Evolutionary conservation across 257 asterid species (phyloP).

Genomic region (Nicotiana sylvestris): DNA sequence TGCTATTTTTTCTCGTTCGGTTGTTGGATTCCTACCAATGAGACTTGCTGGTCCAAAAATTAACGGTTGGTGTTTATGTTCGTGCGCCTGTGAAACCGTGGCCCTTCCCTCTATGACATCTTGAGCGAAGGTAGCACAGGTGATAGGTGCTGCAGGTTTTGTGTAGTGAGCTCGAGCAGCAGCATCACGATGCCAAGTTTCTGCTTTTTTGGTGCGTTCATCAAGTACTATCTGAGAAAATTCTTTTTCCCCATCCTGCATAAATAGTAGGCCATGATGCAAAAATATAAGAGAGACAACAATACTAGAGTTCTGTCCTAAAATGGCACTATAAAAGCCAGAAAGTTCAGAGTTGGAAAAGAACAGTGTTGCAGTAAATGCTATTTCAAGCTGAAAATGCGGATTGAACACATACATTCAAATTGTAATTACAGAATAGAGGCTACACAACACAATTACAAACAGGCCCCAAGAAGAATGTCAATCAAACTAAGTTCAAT

Average conservation of each 20-base stretch:
- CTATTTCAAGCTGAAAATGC: background rate
- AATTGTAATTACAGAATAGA: background rate
- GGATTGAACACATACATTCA: background rate
- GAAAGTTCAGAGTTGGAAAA: background rate
- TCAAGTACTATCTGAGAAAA: conserved; percentile 56
- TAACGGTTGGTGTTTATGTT: conserved; percentile 90
- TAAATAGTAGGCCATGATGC: background rate
- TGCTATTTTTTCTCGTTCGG: conserved; percentile 80
- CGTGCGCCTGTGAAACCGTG: conserved; percentile 57
- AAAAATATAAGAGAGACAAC: background rate
- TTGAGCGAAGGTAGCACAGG: conserved; percentile 96
- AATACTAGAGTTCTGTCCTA: background rate
- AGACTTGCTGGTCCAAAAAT: conserved; percentile 94
- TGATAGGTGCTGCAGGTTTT: conserved; percentile 76
- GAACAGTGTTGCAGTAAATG: background rate
- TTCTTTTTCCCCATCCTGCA: conserved; percentile 66
- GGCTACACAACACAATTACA: background rate
- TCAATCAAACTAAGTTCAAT: background rate
- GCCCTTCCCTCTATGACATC: conserved; percentile 92
- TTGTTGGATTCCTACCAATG: conserved; percentile 62
- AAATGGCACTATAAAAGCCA: background rate
- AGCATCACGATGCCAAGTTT: conserved; percentile 87
- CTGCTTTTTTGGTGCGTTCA: conserved; percentile 77
- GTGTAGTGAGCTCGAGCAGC: conserved; percentile 62
- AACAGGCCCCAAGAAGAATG: background rate